Evolutionary conservation across 805 yeast species (phyloP), one percentile per base, ranked within the genome.

Genomic region (Candida ponderosae): DNA sequence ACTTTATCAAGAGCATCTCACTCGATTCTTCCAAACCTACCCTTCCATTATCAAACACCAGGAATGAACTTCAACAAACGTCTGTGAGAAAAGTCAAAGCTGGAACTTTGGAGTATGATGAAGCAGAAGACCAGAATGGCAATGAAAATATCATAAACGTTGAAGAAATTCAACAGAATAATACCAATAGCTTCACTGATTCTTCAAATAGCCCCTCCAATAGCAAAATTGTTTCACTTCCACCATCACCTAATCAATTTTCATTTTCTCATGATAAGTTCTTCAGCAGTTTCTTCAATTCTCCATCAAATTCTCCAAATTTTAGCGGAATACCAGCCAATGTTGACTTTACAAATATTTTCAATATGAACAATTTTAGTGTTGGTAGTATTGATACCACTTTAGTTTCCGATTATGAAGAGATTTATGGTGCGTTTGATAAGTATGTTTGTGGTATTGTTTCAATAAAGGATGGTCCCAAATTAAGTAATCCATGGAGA

Each of bases 401-500:
- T 14, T 13, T 18, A 28, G n/a, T 18, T 18, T 27, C 31, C 1
- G 46, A 44, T 15, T 46, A 47, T 32, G 48, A 50, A 6, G 38
- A 36, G 26, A 56, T 57, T 14, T 54, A 49, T 31, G 46, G 49
- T 9, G 51, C 69, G 5, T 72, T 68, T 44, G 72, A 68, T 39
- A 56, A 63, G 31, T 62, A 66, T 43, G 70, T 76, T 1, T 68
- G 73, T 40, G 67, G 66, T 3, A 68, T 79, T 36, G 66, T 80
- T 73, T 74, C 82, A 6, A 75, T 79, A 39, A 77, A 74, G 44
- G 73, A 76, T 43, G 84, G 83, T 0, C 75, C 75, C 0, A 56
- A 70, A 3, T 13, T 24, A 11, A 84, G 78, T 42, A 79, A 80
- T 47, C 87, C 86, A 6, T 80, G 87, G 87, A 56, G 81, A 35